Base-by-base conservation (phyloP, 768 basidiomycete species). In the Cystobasidium onofrii region DNA sequence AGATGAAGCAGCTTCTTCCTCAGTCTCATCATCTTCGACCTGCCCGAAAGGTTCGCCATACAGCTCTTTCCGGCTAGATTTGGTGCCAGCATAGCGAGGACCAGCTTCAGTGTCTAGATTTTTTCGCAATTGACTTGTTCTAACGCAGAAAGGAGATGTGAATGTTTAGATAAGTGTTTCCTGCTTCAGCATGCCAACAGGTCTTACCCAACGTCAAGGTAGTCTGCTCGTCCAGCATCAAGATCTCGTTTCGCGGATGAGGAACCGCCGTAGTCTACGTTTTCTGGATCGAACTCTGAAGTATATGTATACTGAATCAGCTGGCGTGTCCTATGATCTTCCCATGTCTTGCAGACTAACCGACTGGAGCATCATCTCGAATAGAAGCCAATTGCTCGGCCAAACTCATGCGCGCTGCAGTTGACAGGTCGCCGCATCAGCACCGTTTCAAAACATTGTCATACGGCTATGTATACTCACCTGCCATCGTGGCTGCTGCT, bases 171-270 rank as follows among this genome's bases (percentile, higher is more conserved):
- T 18, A 39, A 13, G 23, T 17, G 25, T 66, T 27, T 29, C 15
- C 9, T 23, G 7, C 43, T 13, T 36, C 7, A 9, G 17, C 33
- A 7, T 33, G 33, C 33, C 50, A 27, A 33, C 20, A 7, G 6
- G 9, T 17, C 65, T n/a, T 54, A 55, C 54, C 69, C 69, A 36
- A 71, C 69, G 18, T 71, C 69, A 17, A 71, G 52, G 39, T 71
- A 71, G 41, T 71, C 69, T 33, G 55, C 69, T n/a, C 69, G 52
- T 27, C 54, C 69, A 71, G 69, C 52, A 43, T 71, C 69, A n/a
- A 57, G 34, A 60, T 55, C 36, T 61, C 55, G 20, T 3, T 17
- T 36, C 1, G 65, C 43, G 20, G 3, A 10, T 9, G 23, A 13
- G 23, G 50, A 33, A 60, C 27, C 23, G 10, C 23, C 29, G 34